A percentile compares a stretch with the other conserved stretches of the same genome.
phyloP scores from a whole-genome alignment of 768 basidiomycete species.

The Mycena haematopus region DNA sequence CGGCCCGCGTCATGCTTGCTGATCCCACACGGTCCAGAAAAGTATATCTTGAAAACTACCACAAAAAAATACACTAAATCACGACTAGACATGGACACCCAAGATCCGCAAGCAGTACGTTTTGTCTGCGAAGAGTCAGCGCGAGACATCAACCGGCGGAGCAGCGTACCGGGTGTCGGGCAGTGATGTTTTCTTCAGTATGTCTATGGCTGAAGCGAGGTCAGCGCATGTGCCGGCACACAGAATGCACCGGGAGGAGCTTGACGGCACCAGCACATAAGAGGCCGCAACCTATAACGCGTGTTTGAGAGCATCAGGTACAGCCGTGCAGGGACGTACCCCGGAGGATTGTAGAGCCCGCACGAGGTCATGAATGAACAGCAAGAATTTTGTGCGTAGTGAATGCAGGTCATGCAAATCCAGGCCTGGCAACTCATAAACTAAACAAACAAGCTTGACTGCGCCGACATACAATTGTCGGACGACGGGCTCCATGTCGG shows the following conservation, averaged over 20 bases:
- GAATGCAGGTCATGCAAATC: conserved; percentile 76
- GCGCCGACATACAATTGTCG: conserved; percentile 56
- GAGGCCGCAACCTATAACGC: conserved; percentile 60
- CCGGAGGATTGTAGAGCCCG: conserved; percentile 65
- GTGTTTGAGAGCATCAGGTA: conserved; percentile 14
- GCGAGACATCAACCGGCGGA: background rate
- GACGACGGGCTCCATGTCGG: conserved; percentile 70
- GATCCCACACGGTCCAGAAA: too few species aligned
- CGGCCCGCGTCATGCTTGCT: conserved; percentile 3
- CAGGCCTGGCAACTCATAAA: conserved; percentile 46
- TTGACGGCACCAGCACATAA: conserved; percentile 67
- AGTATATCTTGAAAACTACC: too few species aligned
- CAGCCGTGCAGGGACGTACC: conserved; percentile 43
- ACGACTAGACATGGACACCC: conserved; percentile 62
- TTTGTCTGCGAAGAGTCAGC: conserved; percentile 44
- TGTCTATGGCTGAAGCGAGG: conserved; percentile 51
- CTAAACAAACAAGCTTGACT: background rate
- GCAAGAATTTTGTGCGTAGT: conserved; percentile 63
- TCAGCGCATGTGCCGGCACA: conserved; percentile 43
- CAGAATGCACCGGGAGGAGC: conserved; percentile 63
- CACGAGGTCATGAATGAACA: conserved; percentile 69
- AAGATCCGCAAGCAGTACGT: conserved; percentile 57
- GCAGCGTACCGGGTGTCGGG: conserved; percentile 43
- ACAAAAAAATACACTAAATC: conserved; percentile 42
- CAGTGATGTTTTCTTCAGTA: conserved; percentile 52